These are phyloP conservation scores for Diaporthe aspalathi DNA, from an alignment of 2,329 filamentous ascomycete genomes.

Conservation along the genomic window DNA sequence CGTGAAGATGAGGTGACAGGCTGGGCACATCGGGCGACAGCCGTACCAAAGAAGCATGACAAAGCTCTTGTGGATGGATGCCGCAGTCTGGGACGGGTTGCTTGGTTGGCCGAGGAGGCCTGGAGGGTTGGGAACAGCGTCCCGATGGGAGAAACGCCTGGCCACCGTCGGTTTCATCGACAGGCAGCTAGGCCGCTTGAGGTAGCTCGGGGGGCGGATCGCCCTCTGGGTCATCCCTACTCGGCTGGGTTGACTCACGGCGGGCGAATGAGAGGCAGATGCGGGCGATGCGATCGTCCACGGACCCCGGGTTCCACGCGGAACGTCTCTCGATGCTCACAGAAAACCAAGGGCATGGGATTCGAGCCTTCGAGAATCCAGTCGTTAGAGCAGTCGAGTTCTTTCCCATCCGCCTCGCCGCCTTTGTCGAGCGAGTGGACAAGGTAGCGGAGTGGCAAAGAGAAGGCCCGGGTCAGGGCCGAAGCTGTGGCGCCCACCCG, in stretches of 20 bases:
- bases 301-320: slow-evolving; percentile 4
- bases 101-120: slow-evolving; percentile 34
- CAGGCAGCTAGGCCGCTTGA: slow-evolving; percentile 27
- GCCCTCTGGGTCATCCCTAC: slow-evolving; percentile 13
- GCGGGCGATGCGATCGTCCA: background rate
- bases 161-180: slow-evolving; percentile 37
- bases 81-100: no score
- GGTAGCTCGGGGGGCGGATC: slow-evolving; percentile 18
- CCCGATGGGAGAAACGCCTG: slow-evolving; percentile 35
- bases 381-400: background rate
- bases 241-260: slow-evolving; percentile 10
- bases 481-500: background rate
- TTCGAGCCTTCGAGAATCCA: slow-evolving; percentile 13
- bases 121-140: slow-evolving; percentile 25
- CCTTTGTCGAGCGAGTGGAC: background rate
- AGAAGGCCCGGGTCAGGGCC: slow-evolving; percentile 6
- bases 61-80: slow-evolving; percentile 1
- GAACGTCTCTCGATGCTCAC: slow-evolving; percentile 20
- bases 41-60: background rate
- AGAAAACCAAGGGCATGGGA: background rate
- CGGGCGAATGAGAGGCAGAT: slow-evolving; percentile 15
- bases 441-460: background rate
- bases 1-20: slow-evolving; percentile 24
- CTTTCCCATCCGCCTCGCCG: background rate
- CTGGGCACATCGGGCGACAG: slow-evolving; percentile 17